Percentiles rank a stretch among this genome's conserved stretches.
Evolutionary conservation across 352 stramenopile genomes (phyloP).

Genomic region (Globisporangium spinosum): DNA sequence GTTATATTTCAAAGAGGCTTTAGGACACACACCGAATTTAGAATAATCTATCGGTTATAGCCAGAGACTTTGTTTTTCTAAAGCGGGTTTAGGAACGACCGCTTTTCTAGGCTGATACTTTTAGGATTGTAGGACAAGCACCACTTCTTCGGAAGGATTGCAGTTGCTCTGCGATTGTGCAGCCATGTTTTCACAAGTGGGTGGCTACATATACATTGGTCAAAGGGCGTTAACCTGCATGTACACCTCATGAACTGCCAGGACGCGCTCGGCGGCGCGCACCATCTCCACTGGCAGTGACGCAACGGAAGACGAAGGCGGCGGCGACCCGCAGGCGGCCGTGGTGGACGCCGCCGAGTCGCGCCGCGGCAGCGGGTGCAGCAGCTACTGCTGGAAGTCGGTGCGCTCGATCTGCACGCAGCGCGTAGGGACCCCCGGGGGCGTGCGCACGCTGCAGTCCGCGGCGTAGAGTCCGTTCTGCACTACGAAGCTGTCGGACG

Average conservation of each 20-base stretch:
- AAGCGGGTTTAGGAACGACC: too few species aligned
- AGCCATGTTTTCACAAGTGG: too few species aligned
- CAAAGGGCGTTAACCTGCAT: not conserved
- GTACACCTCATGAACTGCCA: not conserved
- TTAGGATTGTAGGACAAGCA: too few species aligned
- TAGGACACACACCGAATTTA: not conserved
- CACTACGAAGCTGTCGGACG: slow-evolving; percentile 36
- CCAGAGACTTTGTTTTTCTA: too few species aligned
- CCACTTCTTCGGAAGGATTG: too few species aligned
- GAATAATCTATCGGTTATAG: too few species aligned
- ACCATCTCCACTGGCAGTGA: not conserved
- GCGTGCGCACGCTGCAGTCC: slow-evolving; percentile 35
- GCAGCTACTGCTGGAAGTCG: slow-evolving; percentile 44
- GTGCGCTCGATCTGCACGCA: slow-evolving; percentile 34
- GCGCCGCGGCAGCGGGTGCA: slow-evolving; percentile 28
- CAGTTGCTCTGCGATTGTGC: too few species aligned
- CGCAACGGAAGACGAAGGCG: not conserved
- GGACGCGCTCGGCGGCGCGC: not conserved
- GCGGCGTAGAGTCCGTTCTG: slow-evolving; percentile 37
- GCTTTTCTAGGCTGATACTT: too few species aligned
- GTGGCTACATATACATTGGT: not conserved
- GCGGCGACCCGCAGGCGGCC: not conserved
- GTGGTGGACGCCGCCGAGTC: slow-evolving; percentile 20
- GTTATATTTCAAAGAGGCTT: not conserved
- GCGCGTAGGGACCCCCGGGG: slow-evolving; percentile 20